These are phyloP conservation scores for Acer saccharum DNA, from an alignment of 345 rosid species.

Conservation along the genomic window DNA sequence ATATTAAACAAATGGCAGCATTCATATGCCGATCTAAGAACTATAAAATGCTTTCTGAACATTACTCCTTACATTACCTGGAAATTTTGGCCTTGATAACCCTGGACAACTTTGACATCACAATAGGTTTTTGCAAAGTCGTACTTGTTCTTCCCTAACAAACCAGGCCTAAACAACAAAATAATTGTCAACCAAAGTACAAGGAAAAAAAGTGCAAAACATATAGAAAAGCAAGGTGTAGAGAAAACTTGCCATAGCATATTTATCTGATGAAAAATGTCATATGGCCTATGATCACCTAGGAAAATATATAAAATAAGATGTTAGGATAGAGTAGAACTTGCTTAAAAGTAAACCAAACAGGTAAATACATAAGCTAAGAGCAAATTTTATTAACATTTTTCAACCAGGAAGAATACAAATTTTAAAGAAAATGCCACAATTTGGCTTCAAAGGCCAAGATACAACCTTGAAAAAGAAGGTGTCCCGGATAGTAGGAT, in stretches of 20 bases:
- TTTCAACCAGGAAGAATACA: constrained; percentile 17
- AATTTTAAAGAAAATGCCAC: constrained; percentile 14
- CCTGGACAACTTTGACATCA: constrained; percentile 52
- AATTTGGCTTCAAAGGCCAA: constrained; percentile 18
- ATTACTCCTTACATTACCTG: constrained; percentile 56
- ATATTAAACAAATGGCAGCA: background rate
- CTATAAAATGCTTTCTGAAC: constrained; percentile 13
- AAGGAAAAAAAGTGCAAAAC: background rate
- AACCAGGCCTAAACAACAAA: constrained; percentile 77
- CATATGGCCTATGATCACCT: constrained; percentile 86
- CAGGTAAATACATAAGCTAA: background rate
- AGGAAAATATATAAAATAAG: constrained; percentile 40
- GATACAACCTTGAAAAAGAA: constrained; percentile 91
- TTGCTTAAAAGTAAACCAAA: constrained; percentile 4
- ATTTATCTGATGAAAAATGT: constrained; percentile 96
- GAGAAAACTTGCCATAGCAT: constrained; percentile 78
- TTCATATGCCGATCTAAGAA: constrained; percentile 1
- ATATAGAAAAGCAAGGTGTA: constrained; percentile 22
- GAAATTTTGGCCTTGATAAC: constrained; percentile 59
- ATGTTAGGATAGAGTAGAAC: constrained; percentile 34
- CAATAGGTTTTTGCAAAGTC: constrained; percentile 92
- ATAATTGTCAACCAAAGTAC: constrained; percentile 25
- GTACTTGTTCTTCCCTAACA: constrained; percentile 85
- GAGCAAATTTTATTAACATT: background rate
- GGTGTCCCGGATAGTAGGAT: constrained; percentile 95